These are phyloP conservation scores for Zizania latifolia DNA, from an alignment of 176 grass and related monocot genomes.

Conservation along the genomic window DNA sequence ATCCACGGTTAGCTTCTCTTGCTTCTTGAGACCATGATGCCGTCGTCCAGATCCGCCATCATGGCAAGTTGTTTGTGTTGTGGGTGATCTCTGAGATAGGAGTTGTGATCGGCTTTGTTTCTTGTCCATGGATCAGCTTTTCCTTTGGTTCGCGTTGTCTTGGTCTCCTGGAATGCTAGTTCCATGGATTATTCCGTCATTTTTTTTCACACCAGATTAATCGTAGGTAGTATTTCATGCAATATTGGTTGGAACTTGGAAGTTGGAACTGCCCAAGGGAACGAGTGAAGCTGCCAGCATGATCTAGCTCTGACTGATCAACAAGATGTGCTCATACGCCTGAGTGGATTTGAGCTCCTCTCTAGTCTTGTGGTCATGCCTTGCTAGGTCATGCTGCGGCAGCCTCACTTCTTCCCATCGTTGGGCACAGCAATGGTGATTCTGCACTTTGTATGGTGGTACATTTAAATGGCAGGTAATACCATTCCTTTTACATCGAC, in stretches of 20 bases:
- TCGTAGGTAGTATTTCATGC: conserved; percentile 49
- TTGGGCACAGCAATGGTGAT: conserved; percentile 32
- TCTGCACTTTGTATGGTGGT: not conserved
- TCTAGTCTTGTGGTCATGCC: conserved; percentile 33
- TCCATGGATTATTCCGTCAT: too few relatives aligned
- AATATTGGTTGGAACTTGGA: not conserved
- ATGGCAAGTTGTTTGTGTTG: not conserved
- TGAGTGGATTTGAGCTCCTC: not conserved
- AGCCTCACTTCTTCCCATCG: conserved; percentile 94
- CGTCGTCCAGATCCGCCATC: too few relatives aligned
- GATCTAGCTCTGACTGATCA: conserved; percentile 86
- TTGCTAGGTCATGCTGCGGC: conserved; percentile 98
- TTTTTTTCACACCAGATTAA: too few relatives aligned
- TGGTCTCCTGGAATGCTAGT: too few relatives aligned
- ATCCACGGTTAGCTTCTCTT: not conserved
- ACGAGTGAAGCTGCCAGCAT: conserved; percentile 99
- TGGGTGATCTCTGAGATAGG: not conserved
- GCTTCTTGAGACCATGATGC: not conserved
- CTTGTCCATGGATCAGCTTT: not conserved
- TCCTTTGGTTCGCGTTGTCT: not conserved
- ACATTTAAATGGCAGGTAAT: not conserved
- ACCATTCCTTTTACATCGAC: not conserved
- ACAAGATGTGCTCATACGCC: not conserved
- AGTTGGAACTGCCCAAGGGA: conserved; percentile 74
- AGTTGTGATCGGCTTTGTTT: too few relatives aligned